Percentiles rank a stretch among this genome's conserved stretches.
Conservation (phyloP, 768 basidiomycete species). For the Termitomyces sp. region DNA sequence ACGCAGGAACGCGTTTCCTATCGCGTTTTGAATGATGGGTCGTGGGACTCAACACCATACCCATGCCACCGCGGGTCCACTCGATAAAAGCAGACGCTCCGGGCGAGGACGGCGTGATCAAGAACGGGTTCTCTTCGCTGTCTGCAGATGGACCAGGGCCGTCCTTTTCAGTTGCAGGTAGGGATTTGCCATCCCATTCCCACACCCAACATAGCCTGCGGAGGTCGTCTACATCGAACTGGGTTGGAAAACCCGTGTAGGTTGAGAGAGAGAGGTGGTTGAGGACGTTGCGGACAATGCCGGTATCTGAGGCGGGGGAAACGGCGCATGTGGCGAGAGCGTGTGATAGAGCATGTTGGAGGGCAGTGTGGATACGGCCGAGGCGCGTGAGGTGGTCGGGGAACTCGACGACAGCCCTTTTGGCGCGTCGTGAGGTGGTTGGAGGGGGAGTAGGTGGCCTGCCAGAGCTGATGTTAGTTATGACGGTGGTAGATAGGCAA, state of each 20-base stretch:
- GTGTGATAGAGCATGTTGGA: constrained; percentile 82
- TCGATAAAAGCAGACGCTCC: constrained; percentile 32
- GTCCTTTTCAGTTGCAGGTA: constrained; percentile 19
- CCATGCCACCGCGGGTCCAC: constrained; percentile 80
- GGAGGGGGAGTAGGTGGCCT: constrained; percentile 59
- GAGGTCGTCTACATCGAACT: constrained; percentile 65
- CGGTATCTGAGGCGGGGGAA: constrained; percentile 70
- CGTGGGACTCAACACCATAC: constrained; percentile 65
- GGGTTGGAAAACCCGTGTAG: constrained; percentile 59
- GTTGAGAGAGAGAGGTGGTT: constrained; percentile 69
- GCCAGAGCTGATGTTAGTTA: background rate
- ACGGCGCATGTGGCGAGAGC: constrained; percentile 79
- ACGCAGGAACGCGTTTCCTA: constrained; percentile 68
- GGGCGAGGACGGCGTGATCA: constrained; percentile 29
- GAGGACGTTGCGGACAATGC: constrained; percentile 70
- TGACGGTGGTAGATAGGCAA: background rate
- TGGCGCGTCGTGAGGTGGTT: constrained; percentile 33
- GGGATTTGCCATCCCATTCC: constrained; percentile 70
- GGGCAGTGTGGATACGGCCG: constrained; percentile 54
- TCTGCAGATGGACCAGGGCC: constrained; percentile 10
- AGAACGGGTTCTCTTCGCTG: constrained; percentile 71
- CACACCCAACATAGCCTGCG: constrained; percentile 80
- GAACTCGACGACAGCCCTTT: constrained; percentile 23
- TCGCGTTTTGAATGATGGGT: constrained; percentile 66
- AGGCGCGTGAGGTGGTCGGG: constrained; percentile 60